Evolutionary conservation across 176 grass and related monocot species (phyloP).

Genomic region (Canna indica): DNA sequence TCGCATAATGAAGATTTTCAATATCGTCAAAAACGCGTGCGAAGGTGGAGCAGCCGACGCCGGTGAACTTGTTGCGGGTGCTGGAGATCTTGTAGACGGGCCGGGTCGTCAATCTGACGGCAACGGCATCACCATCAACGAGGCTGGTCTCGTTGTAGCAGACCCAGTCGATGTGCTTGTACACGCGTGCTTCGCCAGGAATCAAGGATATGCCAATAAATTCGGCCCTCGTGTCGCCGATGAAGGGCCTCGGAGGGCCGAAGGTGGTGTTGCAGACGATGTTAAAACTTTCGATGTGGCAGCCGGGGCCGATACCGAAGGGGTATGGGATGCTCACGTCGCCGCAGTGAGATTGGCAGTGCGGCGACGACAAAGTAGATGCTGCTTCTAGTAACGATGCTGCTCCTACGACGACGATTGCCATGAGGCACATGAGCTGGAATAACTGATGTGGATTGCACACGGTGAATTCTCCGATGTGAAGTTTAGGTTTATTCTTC

Average conservation of each 20-base stretch:
- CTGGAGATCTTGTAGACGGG: constrained; percentile 13
- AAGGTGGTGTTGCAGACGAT: neutral
- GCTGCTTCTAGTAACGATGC: no score
- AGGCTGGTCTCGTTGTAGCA: neutral
- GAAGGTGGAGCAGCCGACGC: constrained; percentile 12
- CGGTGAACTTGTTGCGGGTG: constrained; percentile 5
- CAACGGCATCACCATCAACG: neutral
- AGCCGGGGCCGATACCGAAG: neutral
- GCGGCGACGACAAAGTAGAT: neutral
- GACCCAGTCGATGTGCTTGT: neutral
- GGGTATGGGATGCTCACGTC: neutral
- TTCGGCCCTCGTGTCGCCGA: neutral
- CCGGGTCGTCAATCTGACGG: neutral
- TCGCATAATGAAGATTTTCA: neutral
- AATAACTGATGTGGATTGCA: no score
- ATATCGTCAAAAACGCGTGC: neutral
- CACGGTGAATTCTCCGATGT: no score
- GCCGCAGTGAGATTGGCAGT: neutral
- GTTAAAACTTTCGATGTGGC: neutral
- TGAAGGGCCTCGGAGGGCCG: neutral
- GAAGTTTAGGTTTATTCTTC: no score
- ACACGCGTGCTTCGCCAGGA: neutral
- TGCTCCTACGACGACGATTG: no score
- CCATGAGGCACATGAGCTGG: no score
- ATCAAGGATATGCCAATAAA: neutral